Base-by-base conservation (phyloP, 345 rosid species). In the Eutrema japonicum region DNA sequence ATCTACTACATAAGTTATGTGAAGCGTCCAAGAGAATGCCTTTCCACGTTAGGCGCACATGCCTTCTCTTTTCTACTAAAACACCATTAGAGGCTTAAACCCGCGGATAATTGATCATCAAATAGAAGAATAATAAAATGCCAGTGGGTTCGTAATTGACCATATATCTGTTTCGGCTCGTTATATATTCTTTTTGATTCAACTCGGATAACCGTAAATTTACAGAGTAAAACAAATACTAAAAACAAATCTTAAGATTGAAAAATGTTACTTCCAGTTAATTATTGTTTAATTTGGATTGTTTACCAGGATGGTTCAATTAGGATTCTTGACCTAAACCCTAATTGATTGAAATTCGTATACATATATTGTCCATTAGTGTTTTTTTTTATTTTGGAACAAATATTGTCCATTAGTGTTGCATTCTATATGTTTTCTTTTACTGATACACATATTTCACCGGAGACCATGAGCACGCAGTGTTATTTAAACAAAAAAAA, bases 21-120 rank as follows among this genome's bases (percentile, higher is more conserved):
- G 70, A 63, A 70, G 36, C 59, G 63, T 68, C 64, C 64, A 68
- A 68, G 74, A 43, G 35, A 70, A 70, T 70, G 51, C 60, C 71
- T 76, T 76, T 76, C 60, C 79, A 76, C 79, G 75, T 76, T 76
- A 38, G 50, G 66, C n/a, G 79, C 79, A 76, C 79, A 76, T 76
- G 79, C 58, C 27, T 53, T 26, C 58, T 38, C 5, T 32, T 45
- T 62, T n/a, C 40, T 50, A 50, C 48, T 30, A 68, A 48, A 66
- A 74, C 68, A 33, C 57, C 52, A 73, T 59, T 27, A 51, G 30
- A 75, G 56, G 53, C 54, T 45, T 29, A 66, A 66, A 50, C 32
- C 51, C 11, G 30, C 56, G 37, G 8, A 53, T 53, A 55, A 64
- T 4, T 72, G 40, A 46, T 54, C 29, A 63, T 41, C 62, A 52